Percentiles rank a stretch among this genome's conserved stretches.
Evolutionary conservation across 2,329 filamentous ascomycete genomes (phyloP).

Genomic region (Fusarium robinianum): DNA sequence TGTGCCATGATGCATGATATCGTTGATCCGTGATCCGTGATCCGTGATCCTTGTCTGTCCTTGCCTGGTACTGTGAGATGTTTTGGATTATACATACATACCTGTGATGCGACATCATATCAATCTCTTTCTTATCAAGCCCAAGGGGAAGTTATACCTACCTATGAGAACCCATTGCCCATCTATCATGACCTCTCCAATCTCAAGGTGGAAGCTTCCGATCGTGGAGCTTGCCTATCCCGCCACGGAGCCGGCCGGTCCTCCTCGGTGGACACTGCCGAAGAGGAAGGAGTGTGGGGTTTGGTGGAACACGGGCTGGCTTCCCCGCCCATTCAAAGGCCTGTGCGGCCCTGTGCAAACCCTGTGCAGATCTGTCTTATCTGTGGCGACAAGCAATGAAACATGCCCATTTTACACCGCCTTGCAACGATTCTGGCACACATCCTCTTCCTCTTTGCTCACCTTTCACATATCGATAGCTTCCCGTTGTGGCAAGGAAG

Average conservation of each 20-base stretch:
- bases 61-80: no score
- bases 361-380: slow-evolving; percentile 37
- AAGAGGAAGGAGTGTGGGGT: no score
- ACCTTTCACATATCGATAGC: slow-evolving; percentile 16
- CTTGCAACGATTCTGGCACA: slow-evolving; percentile 6
- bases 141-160: no score
- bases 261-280: neutral
- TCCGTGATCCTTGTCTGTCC: no score
- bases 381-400: slow-evolving; percentile 26
- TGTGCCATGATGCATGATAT: no score
- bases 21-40: no score
- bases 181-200: slow-evolving; percentile 27
- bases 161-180: no score
- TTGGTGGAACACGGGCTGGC: slow-evolving; percentile 4
- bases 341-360: slow-evolving; percentile 15
- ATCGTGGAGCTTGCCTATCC: slow-evolving; percentile 32
- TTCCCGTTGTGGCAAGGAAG: slow-evolving; percentile 23
- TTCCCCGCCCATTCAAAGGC: slow-evolving; percentile 31
- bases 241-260: slow-evolving; percentile 41
- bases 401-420: neutral
- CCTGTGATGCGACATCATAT: no score
- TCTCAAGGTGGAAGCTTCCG: slow-evolving; percentile 37
- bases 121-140: no score
- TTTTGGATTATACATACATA: no score
- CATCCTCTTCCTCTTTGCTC: slow-evolving; percentile 16